Evolutionary conservation across 164 flowering plant genomes (phyloP), one percentile per base, ranked within the genome.

Genomic region (Magnolia changhungtana): DNA sequence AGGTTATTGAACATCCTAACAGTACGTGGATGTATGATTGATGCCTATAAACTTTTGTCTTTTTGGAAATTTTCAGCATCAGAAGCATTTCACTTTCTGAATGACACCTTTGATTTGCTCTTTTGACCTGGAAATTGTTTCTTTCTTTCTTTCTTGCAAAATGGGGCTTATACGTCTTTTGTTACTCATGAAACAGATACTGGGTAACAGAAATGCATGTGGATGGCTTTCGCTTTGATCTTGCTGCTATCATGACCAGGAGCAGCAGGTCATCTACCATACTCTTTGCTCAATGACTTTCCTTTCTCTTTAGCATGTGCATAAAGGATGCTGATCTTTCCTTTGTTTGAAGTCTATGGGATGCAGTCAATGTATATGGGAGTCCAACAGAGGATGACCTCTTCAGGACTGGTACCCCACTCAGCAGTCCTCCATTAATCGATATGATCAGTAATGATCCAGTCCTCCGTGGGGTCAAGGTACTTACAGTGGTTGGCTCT

Each of bases 181-280:
- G 50, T 63, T 59, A 14, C 63, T 19, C 59, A 11, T 67, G 65
- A 67, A 74, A 81, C 91, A 95, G 99, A 83, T 96, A 93, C 79
- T 96, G 99, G 99, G 98, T 91, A 29, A 88, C 85, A 67, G 98
- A 96, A 83, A 88, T 96, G 90, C 99, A 96, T 83, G 90, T 92
- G 67, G 99, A 96, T 88, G 99, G 99, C 70, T 95, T 96, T 82
- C 97, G 98, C 83, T 96, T 96, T 85, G 99, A 96, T 85, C 98
- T 96, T 84, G 99, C 98, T 72, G 92, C 99, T 76, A 95, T 95
- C 71, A 73, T 96, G 89, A 92, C 99, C 63, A 87, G 99, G 85
- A 81, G 92, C 79, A 87, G 95, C 95, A 96, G 99, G 99, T 95
- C 65, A 45, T 71, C 67, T 81, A 69, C 55, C 50, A 27, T 65